Conservation (phyloP, 2,329 filamentous ascomycete species). For the Colletotrichum tamarilloi region DNA sequence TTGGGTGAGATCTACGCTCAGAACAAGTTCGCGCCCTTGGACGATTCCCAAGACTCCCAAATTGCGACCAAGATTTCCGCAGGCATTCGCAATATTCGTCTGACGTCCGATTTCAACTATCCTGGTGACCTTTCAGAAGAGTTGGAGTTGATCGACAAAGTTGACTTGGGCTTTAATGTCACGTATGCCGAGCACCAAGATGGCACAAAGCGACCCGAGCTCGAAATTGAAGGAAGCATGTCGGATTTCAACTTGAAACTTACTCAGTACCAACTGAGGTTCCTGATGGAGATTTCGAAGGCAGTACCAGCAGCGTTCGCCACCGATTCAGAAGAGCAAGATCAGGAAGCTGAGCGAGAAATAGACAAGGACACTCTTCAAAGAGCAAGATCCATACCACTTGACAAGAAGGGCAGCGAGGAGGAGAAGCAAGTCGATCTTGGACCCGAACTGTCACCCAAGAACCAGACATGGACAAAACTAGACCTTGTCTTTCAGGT, state of each 20-base stretch:
- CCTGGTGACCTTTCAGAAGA: slow-evolving; percentile 79
- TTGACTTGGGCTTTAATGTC: slow-evolving; percentile 92
- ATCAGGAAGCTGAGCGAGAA: slow-evolving; percentile 80
- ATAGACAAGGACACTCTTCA: slow-evolving; percentile 69
- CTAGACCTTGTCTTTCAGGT: slow-evolving; percentile 93
- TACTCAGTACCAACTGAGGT: slow-evolving; percentile 91
- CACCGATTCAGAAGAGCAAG: slow-evolving; percentile 75
- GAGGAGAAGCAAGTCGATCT: slow-evolving; percentile 64
- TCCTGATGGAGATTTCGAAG: slow-evolving; percentile 86
- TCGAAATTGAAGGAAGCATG: slow-evolving; percentile 91
- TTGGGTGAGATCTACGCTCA: slow-evolving; percentile 97
- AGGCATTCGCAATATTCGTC: slow-evolving; percentile 89
- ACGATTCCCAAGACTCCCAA: slow-evolving; percentile 78
- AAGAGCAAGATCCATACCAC: slow-evolving; percentile 53
- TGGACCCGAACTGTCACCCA: slow-evolving; percentile 76
- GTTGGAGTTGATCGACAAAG: slow-evolving; percentile 95
- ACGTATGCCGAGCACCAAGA: slow-evolving; percentile 89
- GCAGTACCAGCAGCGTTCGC: slow-evolving; percentile 90
- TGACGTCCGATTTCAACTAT: slow-evolving; percentile 93
- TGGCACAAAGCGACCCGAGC: slow-evolving; percentile 84
- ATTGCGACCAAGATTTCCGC: slow-evolving; percentile 91
- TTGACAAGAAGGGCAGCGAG: slow-evolving; percentile 46
- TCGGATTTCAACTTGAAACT: slow-evolving; percentile 92
- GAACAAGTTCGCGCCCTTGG: slow-evolving; percentile 88
- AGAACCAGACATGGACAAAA: slow-evolving; percentile 86